Evolutionary conservation across 1,139 yeast genomes (phyloP), one percentile per base, ranked within the genome.

Genomic region (Magnusiomyces fungicola): DNA sequence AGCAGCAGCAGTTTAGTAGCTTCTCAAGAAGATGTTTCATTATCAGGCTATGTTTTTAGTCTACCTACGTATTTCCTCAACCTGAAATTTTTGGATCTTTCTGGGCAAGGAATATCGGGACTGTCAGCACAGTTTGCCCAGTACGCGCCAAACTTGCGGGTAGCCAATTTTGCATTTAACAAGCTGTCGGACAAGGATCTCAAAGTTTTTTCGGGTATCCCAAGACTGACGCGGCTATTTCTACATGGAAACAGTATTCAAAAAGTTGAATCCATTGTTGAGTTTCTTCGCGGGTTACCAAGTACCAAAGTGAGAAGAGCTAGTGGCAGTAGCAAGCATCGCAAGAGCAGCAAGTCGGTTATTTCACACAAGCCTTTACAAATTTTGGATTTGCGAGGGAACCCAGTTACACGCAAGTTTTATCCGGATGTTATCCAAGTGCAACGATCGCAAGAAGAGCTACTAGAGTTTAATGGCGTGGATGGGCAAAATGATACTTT

Each of bases 331-430:
- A 22, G 19, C 6, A 4, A 21, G 16, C 18, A 12, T 21, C 12
- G 18, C 16, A 7, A 23, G 10, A 7, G 10, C 10, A 7, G 7
- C 12, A 12, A 7, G 7, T 27, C 30, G 12, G 7, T 7, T 12
- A 7, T 27, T 27, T 27, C 30, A 27, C 22, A 23, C 22, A 25
- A 24, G 33, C 12, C 21, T 24, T 43, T 19, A 39, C 57, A 55
- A 21, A 60, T 56, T 24, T 52, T 66, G 34, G 70, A 66, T 44
- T 46, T 61, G 38, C 62, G 70, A 23, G 59, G 53, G 44, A 66
- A 64, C 50, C 69, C 70, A n/a, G 40, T 63, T 6, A 62, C 63
- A 12, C 42, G 48, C 14, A 49, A 55, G 19, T 58, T 61, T 42
- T 66, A 66, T 47, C 61, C 64, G 2, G 36, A 41, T 18, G 25